Conservation (phyloP, 495 filamentous ascomycete species). For the Aspergillus steynii region DNA sequence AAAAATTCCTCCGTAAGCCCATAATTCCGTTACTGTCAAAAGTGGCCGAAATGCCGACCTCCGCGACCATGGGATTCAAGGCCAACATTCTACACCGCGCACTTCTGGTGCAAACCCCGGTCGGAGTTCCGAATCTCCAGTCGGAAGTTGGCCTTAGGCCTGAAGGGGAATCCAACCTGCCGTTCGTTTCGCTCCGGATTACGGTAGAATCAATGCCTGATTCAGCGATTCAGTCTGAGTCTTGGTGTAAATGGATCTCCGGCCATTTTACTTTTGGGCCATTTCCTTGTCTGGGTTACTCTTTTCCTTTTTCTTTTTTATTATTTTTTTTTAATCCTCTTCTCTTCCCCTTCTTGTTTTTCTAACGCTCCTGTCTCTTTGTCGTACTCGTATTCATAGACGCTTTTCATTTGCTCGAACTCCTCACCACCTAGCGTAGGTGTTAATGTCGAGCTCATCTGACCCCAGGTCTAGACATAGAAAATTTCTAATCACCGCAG, state of each 20-base stretch:
- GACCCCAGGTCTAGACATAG: no score
- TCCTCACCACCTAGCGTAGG: background rate
- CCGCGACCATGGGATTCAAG: conserved; percentile 1
- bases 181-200: conserved; percentile 13
- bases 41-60: conserved; percentile 26
- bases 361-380: background rate
- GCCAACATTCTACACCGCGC: background rate
- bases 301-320: background rate
- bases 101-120: no score
- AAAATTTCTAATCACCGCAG: no score
- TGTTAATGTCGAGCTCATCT: no score
- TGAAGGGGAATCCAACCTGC: background rate
- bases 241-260: background rate
- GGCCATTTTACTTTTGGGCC: background rate
- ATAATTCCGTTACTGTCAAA: conserved; percentile 10
- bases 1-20: background rate
- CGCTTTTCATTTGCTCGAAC: background rate
- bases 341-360: no score
- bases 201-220: conserved; percentile 10
- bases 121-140: conserved; percentile 6
- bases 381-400: background rate
- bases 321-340: background rate
- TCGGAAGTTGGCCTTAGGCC: conserved; percentile 5
- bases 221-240: background rate
- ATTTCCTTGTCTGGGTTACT: background rate